A percentile compares a stretch with the other conserved stretches of the same genome.
Conservation (phyloP, 495 filamentous ascomycete species). For the Tuber indicum region DNA sequence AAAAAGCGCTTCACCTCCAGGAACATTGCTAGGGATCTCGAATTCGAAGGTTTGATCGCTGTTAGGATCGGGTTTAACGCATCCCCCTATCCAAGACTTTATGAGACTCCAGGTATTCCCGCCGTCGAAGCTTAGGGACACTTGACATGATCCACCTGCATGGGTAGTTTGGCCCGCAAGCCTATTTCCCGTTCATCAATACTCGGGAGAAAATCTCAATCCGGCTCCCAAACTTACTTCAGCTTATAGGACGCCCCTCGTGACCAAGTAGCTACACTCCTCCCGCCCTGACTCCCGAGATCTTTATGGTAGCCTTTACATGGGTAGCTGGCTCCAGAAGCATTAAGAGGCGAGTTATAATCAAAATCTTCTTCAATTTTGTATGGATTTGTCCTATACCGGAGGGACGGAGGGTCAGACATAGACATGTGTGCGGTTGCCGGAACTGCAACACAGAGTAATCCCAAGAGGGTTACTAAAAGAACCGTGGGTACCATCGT, state of each 20-base stretch:
- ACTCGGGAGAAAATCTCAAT: not conserved
- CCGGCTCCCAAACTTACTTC: constrained; percentile 23
- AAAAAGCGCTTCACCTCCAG: constrained; percentile 53
- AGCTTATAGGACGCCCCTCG: constrained; percentile 46
- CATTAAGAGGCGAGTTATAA: constrained; percentile 48
- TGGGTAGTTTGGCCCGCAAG: constrained; percentile 49
- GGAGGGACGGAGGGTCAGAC: constrained; percentile 52
- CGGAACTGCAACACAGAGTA: constrained; percentile 15
- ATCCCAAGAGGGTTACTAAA: constrained; percentile 13
- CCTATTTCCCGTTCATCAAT: constrained; percentile 8
- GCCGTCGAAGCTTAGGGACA: constrained; percentile 56
- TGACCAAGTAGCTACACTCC: constrained; percentile 47
- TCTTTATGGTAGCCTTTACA: constrained; percentile 53
- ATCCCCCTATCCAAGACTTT: constrained; percentile 57
- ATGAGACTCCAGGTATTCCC: constrained; percentile 56
- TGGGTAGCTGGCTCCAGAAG: constrained; percentile 48
- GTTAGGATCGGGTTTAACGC: constrained; percentile 47
- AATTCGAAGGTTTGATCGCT: constrained; percentile 48
- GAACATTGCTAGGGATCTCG: constrained; percentile 47
- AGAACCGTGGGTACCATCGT: constrained; percentile 14
- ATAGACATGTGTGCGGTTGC: constrained; percentile 57
- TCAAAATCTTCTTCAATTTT: constrained; percentile 47
- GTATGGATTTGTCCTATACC: constrained; percentile 53
- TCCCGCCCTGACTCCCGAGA: constrained; percentile 41
- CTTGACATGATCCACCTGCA: constrained; percentile 60